Conservation (phyloP, 225 moss, liverwort and hornwort species). For the Climacium dendroides region DNA sequence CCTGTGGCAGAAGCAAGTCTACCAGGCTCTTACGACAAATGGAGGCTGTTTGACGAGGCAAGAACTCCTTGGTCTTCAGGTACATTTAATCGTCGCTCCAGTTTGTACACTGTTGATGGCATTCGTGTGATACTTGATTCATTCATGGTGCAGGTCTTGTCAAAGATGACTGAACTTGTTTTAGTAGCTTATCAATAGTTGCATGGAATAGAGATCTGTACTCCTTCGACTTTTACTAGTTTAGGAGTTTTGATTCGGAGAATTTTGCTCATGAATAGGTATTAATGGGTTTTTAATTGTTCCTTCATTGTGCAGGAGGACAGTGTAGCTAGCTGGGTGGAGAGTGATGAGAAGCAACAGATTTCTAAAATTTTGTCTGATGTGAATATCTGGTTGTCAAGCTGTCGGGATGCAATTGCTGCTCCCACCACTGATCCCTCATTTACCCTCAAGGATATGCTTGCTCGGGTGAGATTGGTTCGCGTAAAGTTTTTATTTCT, state of each 20-base stretch:
- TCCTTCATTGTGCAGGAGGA: conserved; percentile 39
- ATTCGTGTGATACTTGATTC: not conserved
- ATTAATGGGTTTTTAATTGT: not conserved
- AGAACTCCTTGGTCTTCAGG: conserved; percentile 76
- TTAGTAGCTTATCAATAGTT: not conserved
- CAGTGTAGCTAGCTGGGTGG: conserved; percentile 55
- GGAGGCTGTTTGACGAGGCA: conserved; percentile 49
- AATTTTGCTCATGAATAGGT: not conserved
- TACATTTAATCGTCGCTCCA: not conserved
- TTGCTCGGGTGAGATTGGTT: conserved; percentile 35
- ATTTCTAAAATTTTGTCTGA: conserved; percentile 42
- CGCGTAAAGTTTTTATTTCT: not conserved
- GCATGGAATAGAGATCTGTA: not conserved
- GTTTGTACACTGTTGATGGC: not conserved
- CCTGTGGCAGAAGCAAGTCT: conserved; percentile 65
- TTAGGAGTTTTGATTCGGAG: not conserved
- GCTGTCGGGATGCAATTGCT: conserved; percentile 59
- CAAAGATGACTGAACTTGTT: not conserved
- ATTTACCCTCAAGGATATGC: conserved; percentile 42
- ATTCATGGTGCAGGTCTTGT: not conserved
- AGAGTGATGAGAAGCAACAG: conserved; percentile 53
- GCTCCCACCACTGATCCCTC: conserved; percentile 32
- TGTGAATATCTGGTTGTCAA: conserved; percentile 57
- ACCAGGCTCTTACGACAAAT: conserved; percentile 40
- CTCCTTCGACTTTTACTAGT: not conserved